These are phyloP conservation scores for Moesziomyces sp. DNA, from an alignment of 1,284 basidiomycete species.

Conservation along the genomic window DNA sequence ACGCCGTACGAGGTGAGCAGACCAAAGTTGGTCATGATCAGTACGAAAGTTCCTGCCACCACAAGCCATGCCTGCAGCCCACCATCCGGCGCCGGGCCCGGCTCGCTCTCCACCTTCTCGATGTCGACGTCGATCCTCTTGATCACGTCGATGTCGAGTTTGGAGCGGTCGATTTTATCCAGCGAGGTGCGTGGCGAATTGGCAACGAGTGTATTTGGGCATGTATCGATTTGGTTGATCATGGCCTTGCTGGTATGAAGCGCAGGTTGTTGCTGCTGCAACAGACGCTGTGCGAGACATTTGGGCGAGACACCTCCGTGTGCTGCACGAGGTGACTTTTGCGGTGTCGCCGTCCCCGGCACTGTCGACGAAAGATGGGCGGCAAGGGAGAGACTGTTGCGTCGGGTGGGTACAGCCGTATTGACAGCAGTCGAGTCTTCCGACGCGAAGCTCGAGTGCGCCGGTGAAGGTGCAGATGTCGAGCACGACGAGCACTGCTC, in stretches of 20 bases:
- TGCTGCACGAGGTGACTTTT: background rate
- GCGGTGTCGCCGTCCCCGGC: background rate
- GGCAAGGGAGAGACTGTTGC: slow-evolving; percentile 35
- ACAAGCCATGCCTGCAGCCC: slow-evolving; percentile 47
- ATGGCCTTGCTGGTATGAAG: background rate
- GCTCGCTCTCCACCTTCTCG: slow-evolving; percentile 5
- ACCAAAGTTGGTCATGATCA: slow-evolving; percentile 54
- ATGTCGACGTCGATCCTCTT: background rate
- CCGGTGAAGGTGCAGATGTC: slow-evolving; percentile 14
- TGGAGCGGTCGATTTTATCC: slow-evolving; percentile 24
- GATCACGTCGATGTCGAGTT: no score
- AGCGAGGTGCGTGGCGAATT: slow-evolving; percentile 37
- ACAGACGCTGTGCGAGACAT: slow-evolving; percentile 36
- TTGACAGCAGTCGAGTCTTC: slow-evolving; percentile 45
- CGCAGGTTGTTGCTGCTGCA: slow-evolving; percentile 27
- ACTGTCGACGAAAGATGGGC: background rate
- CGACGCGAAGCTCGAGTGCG: slow-evolving; percentile 25
- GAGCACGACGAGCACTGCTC: slow-evolving; percentile 21
- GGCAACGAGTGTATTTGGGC: slow-evolving; percentile 30
- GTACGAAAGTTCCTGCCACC: slow-evolving; percentile 37
- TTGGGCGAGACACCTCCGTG: slow-evolving; percentile 34
- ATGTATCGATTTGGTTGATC: slow-evolving; percentile 19
- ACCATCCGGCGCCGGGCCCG: slow-evolving; percentile 35
- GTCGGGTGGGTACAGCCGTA: slow-evolving; percentile 38
- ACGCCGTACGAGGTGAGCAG: slow-evolving; percentile 49